Evolutionary conservation across 805 yeast species (phyloP).

Genomic region (Hanseniaspora opuntiae): DNA sequence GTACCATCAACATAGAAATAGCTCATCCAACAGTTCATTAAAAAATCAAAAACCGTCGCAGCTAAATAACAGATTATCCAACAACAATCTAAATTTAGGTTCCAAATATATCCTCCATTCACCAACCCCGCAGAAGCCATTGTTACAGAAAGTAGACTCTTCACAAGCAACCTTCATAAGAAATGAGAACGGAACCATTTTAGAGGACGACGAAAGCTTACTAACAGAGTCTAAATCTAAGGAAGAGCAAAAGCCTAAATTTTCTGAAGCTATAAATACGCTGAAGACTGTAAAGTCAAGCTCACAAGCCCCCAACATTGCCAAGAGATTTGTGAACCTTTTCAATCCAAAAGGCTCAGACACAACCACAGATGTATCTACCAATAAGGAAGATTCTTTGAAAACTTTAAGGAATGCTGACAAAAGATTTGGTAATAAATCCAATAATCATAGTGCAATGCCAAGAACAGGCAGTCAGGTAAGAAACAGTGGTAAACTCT

Average conservation of each 20-base stretch:
- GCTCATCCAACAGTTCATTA: not conserved
- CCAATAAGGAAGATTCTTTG: not conserved
- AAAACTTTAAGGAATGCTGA: not conserved
- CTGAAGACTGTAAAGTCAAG: slow-evolving; percentile 6
- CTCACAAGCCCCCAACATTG: slow-evolving; percentile 2
- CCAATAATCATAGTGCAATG: not conserved
- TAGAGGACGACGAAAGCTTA: not conserved
- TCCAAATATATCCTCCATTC: slow-evolving; percentile 13
- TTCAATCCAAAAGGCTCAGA: not conserved
- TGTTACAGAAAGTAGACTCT: not conserved
- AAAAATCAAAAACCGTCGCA: not conserved
- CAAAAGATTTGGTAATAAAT: not conserved
- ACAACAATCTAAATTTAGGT: not conserved
- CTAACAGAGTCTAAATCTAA: slow-evolving; percentile 3
- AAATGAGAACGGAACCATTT: not conserved
- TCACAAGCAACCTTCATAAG: not conserved
- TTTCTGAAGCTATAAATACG: slow-evolving; percentile 5
- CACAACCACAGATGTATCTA: not conserved
- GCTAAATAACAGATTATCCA: not conserved
- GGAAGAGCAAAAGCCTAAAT: slow-evolving; percentile 6
- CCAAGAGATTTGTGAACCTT: not conserved
- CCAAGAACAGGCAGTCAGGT: not conserved
- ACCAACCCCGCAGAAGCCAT: not conserved
- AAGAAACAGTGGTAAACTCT: not conserved
- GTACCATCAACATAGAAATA: slow-evolving; percentile 5